phyloP scores from a whole-genome alignment of 805 yeast species.

The Lipomyces sp. region DNA sequence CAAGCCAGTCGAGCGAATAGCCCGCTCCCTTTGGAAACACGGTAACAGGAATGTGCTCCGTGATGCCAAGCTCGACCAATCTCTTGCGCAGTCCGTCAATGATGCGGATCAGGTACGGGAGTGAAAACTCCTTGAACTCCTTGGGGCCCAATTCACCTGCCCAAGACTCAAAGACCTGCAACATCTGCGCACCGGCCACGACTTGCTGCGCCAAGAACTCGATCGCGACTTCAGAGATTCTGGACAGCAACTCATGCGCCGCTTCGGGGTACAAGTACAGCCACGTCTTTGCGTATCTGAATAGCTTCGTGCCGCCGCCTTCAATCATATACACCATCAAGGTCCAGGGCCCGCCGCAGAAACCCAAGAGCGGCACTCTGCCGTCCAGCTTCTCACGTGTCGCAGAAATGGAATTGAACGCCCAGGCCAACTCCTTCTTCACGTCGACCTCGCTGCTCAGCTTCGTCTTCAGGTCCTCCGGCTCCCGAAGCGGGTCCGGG shows the following conservation, averaged over 20 bases:
- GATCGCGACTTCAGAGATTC: conserved; percentile 79
- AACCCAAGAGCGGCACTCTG: conserved; percentile 89
- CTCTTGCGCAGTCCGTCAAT: conserved; percentile 63
- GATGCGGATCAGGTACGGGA: conserved; percentile 83
- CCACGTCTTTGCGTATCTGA: conserved; percentile 90
- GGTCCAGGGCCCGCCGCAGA: conserved; percentile 98
- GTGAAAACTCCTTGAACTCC: conserved; percentile 82
- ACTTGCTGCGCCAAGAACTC: conserved; percentile 94
- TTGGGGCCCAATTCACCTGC: conserved; percentile 93
- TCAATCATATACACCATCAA: conserved; percentile 94
- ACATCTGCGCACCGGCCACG: conserved; percentile 92
- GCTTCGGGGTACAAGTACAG: conserved; percentile 73
- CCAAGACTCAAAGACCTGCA: conserved; percentile 96
- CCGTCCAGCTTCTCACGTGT: conserved; percentile 87
- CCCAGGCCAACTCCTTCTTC: conserved; percentile 81
- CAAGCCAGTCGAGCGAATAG: conserved; percentile 87
- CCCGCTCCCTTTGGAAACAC: conserved; percentile 95
- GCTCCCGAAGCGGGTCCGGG: conserved; percentile 77
- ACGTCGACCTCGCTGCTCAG: conserved; percentile 67
- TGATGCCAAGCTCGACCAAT: conserved; percentile 64
- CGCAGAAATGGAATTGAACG: conserved; percentile 84
- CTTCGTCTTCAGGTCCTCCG: conserved; percentile 53
- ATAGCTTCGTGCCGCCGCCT: conserved; percentile 84
- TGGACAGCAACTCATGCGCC: conserved; percentile 66
- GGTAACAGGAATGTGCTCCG: conserved; percentile 75